These are phyloP conservation scores for Trypanosoma caninum DNA, from an alignment of 208 protist species.

Conservation along the genomic window DNA sequence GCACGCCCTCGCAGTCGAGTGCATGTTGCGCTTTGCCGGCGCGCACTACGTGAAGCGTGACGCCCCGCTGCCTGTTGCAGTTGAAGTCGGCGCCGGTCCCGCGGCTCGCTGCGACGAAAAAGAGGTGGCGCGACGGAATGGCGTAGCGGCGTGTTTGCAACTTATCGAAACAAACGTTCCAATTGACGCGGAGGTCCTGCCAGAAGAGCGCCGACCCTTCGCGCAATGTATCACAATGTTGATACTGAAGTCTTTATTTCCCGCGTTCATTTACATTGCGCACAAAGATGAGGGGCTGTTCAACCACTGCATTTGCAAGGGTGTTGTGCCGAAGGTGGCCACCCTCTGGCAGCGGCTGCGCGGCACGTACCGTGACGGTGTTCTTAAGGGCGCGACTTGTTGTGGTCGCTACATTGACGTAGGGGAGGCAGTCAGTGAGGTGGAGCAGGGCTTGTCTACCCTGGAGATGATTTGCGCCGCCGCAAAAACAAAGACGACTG, in stretches of 20 bases:
- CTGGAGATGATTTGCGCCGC: constrained; percentile 47
- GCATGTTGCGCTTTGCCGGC: constrained; percentile 51
- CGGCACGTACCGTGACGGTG: constrained; percentile 43
- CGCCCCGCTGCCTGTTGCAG: constrained; percentile 36
- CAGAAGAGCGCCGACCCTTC: constrained; percentile 27
- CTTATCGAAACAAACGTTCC: constrained; percentile 29
- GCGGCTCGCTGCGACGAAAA: neutral
- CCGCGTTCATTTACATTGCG: constrained; percentile 70
- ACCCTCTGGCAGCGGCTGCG: constrained; percentile 55
- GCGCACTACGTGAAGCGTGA: constrained; percentile 43
- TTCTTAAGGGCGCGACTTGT: constrained; percentile 41
- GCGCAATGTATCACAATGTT: constrained; percentile 46
- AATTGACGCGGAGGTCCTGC: constrained; percentile 31
- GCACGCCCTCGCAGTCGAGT: constrained; percentile 58
- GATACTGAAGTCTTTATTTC: constrained; percentile 51
- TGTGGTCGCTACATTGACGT: constrained; percentile 36
- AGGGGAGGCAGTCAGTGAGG: constrained; percentile 41
- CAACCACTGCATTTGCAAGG: constrained; percentile 34
- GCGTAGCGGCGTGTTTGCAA: constrained; percentile 38
- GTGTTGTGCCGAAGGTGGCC: constrained; percentile 58
- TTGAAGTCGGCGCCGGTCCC: neutral
- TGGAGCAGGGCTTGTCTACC: constrained; percentile 37
- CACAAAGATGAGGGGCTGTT: constrained; percentile 58
- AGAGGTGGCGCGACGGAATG: constrained; percentile 16
- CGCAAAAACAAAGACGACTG: constrained; percentile 21